phyloP scores from a whole-genome alignment of 2,329 filamentous ascomycete genomes.

The Scedosporium apiospermum region DNA sequence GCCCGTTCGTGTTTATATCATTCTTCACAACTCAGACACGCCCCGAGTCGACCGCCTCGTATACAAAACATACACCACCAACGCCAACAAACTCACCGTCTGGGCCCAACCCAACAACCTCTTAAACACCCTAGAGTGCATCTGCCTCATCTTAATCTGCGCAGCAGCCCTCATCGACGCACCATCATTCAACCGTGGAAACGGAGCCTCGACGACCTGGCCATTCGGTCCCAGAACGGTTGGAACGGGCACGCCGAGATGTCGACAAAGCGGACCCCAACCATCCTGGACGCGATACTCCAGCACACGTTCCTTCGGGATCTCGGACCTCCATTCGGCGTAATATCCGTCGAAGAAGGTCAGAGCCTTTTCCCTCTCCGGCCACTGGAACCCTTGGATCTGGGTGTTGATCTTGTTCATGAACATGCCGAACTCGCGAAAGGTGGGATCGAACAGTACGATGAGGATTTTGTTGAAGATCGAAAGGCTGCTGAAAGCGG shows the following conservation, averaged over 20 bases:
- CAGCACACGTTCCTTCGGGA: slow-evolving; percentile 23
- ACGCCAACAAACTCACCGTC: slow-evolving; percentile 6
- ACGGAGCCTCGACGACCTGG: slow-evolving; percentile 11
- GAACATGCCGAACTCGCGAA: slow-evolving; percentile 20
- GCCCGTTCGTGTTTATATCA: not conserved
- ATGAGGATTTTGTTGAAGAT: slow-evolving; percentile 8
- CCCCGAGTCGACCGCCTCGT: not conserved
- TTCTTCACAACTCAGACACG: not conserved
- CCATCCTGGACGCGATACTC: slow-evolving; percentile 29
- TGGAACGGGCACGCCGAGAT: slow-evolving; percentile 27
- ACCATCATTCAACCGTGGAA: slow-evolving; percentile 14
- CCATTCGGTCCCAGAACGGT: slow-evolving; percentile 8
- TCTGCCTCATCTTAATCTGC: slow-evolving; percentile 8
- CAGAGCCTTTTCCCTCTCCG: slow-evolving; percentile 26
- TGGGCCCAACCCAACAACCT: slow-evolving; percentile 8
- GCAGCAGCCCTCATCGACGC: slow-evolving; percentile 7
- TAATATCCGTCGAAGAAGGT: slow-evolving; percentile 27
- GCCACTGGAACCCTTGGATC: slow-evolving; percentile 11
- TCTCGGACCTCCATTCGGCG: slow-evolving; percentile 22
- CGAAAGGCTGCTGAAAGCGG: slow-evolving; percentile 8
- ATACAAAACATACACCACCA: slow-evolving; percentile 4
- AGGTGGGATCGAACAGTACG: slow-evolving; percentile 18
- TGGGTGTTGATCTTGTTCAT: slow-evolving; percentile 16
- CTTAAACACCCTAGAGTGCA: slow-evolving; percentile 10
- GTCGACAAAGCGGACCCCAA: slow-evolving; percentile 30